Conservation (phyloP, 1,284 basidiomycete species). For the Mycena citricolor region DNA sequence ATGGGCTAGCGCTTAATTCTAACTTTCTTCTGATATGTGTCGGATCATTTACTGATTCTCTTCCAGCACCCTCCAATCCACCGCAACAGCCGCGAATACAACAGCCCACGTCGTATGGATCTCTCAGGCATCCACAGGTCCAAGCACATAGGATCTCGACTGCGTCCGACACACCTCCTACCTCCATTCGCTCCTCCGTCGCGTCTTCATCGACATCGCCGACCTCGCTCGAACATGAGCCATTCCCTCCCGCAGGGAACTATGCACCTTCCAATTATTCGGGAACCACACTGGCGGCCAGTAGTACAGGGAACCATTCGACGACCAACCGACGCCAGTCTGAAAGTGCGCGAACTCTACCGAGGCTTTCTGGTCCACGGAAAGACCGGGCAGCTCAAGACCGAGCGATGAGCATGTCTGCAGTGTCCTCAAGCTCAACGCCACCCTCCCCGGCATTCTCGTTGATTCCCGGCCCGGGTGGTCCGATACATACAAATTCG, state of each 20-base stretch:
- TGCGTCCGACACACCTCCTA: slow-evolving; percentile 39
- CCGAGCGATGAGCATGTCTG: slow-evolving; percentile 74
- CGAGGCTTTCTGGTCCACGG: slow-evolving; percentile 38
- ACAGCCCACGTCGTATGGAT: too few species aligned
- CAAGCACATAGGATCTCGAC: slow-evolving; percentile 28
- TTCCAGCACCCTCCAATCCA: too few species aligned
- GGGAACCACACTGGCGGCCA: slow-evolving; percentile 20
- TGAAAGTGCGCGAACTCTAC: slow-evolving; percentile 54
- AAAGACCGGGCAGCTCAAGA: slow-evolving; percentile 62
- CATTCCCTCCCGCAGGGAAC: slow-evolving; percentile 29
- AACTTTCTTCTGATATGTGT: too few species aligned
- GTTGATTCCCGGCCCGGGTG: slow-evolving; percentile 44
- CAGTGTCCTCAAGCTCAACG: slow-evolving; percentile 39
- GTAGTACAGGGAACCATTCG: too few species aligned
- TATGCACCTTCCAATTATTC: slow-evolving; percentile 2
- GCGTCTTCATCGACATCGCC: slow-evolving; percentile 53
- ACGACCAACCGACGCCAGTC: slow-evolving; percentile 60
- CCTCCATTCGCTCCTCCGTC: slow-evolving; percentile 40
- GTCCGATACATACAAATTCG: too few species aligned
- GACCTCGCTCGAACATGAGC: slow-evolving; percentile 44
- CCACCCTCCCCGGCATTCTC: slow-evolving; percentile 38
- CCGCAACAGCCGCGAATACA: too few species aligned
- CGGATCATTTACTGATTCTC: too few species aligned
- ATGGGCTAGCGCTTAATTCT: too few species aligned
- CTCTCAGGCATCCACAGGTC: too few species aligned